Base-by-base conservation (phyloP, 2,329 filamentous ascomycete species). In the Coniochaeta ligniaria region DNA sequence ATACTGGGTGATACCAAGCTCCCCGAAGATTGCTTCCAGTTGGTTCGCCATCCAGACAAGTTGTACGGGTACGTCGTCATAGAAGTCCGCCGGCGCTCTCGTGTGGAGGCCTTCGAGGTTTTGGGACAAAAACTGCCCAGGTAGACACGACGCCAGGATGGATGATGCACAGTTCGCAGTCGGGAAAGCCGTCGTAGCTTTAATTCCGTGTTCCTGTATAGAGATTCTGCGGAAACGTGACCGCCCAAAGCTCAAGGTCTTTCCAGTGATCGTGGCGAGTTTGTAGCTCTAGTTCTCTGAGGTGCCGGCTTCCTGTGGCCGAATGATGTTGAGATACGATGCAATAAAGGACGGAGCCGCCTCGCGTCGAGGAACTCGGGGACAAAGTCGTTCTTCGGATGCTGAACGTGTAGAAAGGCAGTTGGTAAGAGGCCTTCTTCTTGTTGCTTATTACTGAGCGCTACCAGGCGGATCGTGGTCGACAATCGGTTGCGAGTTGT, bases 1-100 rank as follows among this genome's bases (percentile, higher is more conserved):
- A 76, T 95, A 94, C 75, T 92, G 89, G 75, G 84, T 80, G 73
- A 95, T 81, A 71, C 90, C 90, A 79, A 94, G 80, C 80, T 90
- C 88, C 75, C 84, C 82, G 71, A 94, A 86, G 66, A 88, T 83
- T 41, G 80, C 75, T 66, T 80, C 83, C 68, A 95, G 78, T 73
- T 85, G 82, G 65, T 75, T 76, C 80, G 81, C 84, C 85, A 89
- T 89, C 63, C 66, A 66, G 68, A 54, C 63, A 43, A 59, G 52
- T 54, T 4, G 35, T 43, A 16, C 38, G 12, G 12, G 43, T 5
- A 31, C 38, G 17, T 47, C 43, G 20, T 3, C 54, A 57, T 57
- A 38, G 28, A 26, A 24, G 31, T 57, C n/a, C 54, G 26, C 28
- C 3, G 22, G 54, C 54, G 17, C 31, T 38, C 31, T 35, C 35